Conservation (phyloP, 306 rosid genomes). For the Mucuna pruriens region DNA sequence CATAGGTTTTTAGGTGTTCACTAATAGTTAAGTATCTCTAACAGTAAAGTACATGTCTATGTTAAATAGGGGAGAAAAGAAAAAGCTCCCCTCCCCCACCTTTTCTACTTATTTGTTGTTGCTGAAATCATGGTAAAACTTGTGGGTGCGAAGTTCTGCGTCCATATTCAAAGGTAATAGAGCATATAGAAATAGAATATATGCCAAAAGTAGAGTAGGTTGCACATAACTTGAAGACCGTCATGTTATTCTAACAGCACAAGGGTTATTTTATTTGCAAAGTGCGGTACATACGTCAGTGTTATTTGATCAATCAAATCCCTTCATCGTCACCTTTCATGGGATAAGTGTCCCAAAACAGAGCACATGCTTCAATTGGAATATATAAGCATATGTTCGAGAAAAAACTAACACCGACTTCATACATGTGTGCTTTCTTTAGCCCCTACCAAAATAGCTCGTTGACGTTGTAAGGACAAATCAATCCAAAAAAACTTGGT, state of each 20-base stretch:
- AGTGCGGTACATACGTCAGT: not conserved
- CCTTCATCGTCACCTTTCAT: slow-evolving; percentile 12
- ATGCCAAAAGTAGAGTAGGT: slow-evolving; percentile 36
- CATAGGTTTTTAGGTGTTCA: too few species aligned
- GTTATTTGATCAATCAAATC: slow-evolving; percentile 32
- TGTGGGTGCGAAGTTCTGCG: not conserved
- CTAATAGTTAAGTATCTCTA: too few species aligned
- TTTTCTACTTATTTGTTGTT: slow-evolving; percentile 4
- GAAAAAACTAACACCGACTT: slow-evolving; percentile 37
- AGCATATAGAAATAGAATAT: slow-evolving; percentile 40
- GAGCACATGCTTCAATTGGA: slow-evolving; percentile 28
- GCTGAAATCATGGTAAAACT: slow-evolving; percentile 14
- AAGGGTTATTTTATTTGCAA: slow-evolving; percentile 32
- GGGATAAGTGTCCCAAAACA: slow-evolving; percentile 21
- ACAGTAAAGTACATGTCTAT: slow-evolving; percentile 8
- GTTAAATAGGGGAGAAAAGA: not conserved
- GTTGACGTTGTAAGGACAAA: slow-evolving; percentile 37
- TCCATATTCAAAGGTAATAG: not conserved
- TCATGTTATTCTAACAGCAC: slow-evolving; percentile 26
- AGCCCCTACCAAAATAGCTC: slow-evolving; percentile 27
- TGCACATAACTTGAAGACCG: slow-evolving; percentile 14
- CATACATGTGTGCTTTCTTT: not conserved
- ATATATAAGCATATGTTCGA: slow-evolving; percentile 28
- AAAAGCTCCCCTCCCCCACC: not conserved
- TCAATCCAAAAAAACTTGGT: slow-evolving; percentile 40